phyloP scores from a whole-genome alignment of 345 rosid species.

The Turnera subulata region DNA sequence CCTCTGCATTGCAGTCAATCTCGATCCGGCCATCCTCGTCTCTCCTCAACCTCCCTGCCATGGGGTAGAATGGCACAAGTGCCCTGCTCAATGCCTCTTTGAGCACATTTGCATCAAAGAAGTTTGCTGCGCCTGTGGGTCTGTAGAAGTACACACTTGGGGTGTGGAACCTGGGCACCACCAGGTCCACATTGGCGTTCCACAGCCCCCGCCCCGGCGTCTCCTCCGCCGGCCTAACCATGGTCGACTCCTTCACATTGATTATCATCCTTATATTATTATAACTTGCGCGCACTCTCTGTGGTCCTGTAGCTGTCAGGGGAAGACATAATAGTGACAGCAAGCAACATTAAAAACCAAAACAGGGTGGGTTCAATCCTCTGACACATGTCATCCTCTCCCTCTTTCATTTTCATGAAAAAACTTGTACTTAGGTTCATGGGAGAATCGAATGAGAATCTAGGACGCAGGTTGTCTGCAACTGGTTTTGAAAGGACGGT shows the following conservation, averaged over 20 bases:
- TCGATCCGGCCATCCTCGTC: conserved; percentile 91
- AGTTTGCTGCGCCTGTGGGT: conserved; percentile 52
- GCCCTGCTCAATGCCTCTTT: conserved; percentile 72
- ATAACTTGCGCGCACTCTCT: not conserved
- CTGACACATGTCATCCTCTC: not conserved
- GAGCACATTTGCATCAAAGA: conserved; percentile 58
- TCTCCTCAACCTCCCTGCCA: conserved; percentile 82
- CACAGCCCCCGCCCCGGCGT: conserved; percentile 56
- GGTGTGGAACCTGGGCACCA: conserved; percentile 85
- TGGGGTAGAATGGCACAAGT: conserved; percentile 83
- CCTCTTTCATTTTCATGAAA: not conserved
- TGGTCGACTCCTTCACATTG: conserved; percentile 57
- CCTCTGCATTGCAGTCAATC: conserved; percentile 81
- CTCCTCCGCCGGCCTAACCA: conserved; percentile 72
- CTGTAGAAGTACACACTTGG: conserved; percentile 94
- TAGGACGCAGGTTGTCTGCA: too few species aligned
- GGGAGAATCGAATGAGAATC: too few species aligned
- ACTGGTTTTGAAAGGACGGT: too few species aligned
- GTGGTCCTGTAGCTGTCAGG: not conserved
- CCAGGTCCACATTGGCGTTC: conserved; percentile 89
- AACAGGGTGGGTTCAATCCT: not conserved
- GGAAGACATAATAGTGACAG: too few species aligned
- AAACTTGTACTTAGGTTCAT: not conserved
- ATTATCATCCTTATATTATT: conserved; percentile 40
- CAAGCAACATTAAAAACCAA: not conserved